These are phyloP conservation scores for Taxawa tesnikishii DNA, from an alignment of 2,329 filamentous ascomycete species.

Conservation along the genomic window DNA sequence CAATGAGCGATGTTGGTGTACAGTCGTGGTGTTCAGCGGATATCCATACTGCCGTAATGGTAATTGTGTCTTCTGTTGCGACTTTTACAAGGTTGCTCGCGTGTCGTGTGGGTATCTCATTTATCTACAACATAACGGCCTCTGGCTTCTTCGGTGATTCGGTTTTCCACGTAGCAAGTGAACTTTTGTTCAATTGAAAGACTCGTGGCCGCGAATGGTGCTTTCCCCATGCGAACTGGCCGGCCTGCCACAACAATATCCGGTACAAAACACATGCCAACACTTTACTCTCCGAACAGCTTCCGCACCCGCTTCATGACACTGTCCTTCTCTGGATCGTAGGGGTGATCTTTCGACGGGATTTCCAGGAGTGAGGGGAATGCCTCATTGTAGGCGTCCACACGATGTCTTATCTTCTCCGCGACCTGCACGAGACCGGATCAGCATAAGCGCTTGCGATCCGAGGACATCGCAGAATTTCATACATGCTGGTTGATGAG, in stretches of 20 bases:
- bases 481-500: conserved; percentile 95
- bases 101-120: not conserved
- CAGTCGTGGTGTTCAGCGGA: not conserved
- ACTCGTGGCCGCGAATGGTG: no score
- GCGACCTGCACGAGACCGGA: conserved; percentile 52
- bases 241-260: no score
- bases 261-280: not conserved
- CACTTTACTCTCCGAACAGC: conserved; percentile 53
- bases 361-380: conserved; percentile 97
- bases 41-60: not conserved
- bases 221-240: no score
- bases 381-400: conserved; percentile 85
- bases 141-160: no score
- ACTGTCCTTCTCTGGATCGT: conserved; percentile 97
- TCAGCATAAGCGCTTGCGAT: conserved; percentile 3
- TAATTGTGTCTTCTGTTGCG: not conserved
- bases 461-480: conserved; percentile 4
- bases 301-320: conserved; percentile 77
- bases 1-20: not conserved
- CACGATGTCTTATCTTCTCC: conserved; percentile 78
- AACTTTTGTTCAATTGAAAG: no score
- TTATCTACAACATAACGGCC: not conserved
- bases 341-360: conserved; percentile 96
- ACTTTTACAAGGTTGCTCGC: not conserved
- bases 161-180: no score